Evolutionary conservation across 2,329 filamentous ascomycete species (phyloP).

Genomic region (Beauveria scarabaeidicola): DNA sequence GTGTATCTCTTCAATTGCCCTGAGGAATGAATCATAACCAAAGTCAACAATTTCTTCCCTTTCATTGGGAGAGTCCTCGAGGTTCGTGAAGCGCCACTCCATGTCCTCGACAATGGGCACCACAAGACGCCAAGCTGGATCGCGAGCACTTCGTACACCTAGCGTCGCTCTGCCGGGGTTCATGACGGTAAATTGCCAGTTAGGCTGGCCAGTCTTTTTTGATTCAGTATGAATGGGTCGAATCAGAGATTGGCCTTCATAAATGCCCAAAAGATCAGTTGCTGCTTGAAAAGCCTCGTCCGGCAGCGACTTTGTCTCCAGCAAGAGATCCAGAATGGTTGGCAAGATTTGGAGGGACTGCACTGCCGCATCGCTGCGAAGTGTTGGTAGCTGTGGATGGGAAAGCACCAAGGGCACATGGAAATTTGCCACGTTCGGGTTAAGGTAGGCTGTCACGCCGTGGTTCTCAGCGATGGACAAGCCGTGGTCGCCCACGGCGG

Average conservation of each 20-base stretch:
- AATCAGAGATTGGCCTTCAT: conserved; percentile 27
- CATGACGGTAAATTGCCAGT: conserved; percentile 20
- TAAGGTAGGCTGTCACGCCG: conserved; percentile 23
- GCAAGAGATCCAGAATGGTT: conserved; percentile 27
- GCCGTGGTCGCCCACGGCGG: conserved; percentile 27
- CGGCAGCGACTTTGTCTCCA: conserved; percentile 24
- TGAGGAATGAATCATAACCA: not conserved
- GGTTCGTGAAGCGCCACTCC: conserved; percentile 3
- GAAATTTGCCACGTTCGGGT: conserved; percentile 23
- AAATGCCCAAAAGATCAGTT: conserved; percentile 21
- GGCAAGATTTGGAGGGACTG: conserved; percentile 25
- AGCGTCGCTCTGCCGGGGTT: conserved; percentile 18
- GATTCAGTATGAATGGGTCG: conserved; percentile 17
- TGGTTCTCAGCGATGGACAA: conserved; percentile 24
- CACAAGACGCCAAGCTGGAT: conserved; percentile 16
- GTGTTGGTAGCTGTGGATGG: conserved; percentile 24
- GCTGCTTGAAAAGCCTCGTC: conserved; percentile 18
- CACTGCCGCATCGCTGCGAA: conserved; percentile 23
- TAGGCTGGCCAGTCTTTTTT: conserved; percentile 17
- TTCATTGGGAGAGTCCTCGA: not conserved
- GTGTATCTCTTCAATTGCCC: not conserved
- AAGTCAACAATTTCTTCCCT: not conserved
- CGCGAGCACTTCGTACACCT: conserved; percentile 15
- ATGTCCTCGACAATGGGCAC: conserved; percentile 17
- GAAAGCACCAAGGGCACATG: conserved; percentile 25